Percentiles rank a stretch among this genome's conserved stretches.
Evolutionary conservation across 2,329 filamentous ascomycete genomes (phyloP).

Genomic region (Botryotinia globosa): DNA sequence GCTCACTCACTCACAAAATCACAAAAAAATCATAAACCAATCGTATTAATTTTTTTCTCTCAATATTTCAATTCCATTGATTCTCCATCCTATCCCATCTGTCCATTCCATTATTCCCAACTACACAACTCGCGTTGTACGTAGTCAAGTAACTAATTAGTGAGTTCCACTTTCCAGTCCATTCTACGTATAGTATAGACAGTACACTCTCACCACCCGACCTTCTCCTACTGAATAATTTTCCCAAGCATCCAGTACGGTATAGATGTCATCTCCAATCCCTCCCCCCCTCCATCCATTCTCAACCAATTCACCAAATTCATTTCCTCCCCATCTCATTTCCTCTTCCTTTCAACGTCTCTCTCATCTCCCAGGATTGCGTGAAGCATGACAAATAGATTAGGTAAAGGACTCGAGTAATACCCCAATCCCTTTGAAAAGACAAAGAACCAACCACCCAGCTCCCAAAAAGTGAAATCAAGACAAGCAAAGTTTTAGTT

Average conservation of each 20-base stretch:
- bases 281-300: background rate
- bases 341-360: background rate
- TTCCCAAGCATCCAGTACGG: background rate
- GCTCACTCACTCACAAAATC: background rate
- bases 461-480: background rate
- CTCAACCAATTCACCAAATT: background rate
- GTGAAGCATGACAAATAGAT: background rate
- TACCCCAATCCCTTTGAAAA: background rate
- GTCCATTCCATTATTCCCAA: background rate
- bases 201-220: background rate
- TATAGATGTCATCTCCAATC: background rate
- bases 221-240: background rate
- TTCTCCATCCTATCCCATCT: background rate
- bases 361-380: background rate
- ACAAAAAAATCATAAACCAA: background rate
- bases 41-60: background rate
- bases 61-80: constrained; percentile 3
- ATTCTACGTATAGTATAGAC: background rate
- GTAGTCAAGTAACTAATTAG: constrained; percentile 5
- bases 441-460: background rate
- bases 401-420: background rate
- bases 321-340: background rate
- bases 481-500: constrained; percentile 14
- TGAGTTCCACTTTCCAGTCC: background rate
- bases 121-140: background rate